These are phyloP conservation scores for Yamadazyma atlantica DNA, from an alignment of 1,139 yeast species.

Conservation along the genomic window DNA sequence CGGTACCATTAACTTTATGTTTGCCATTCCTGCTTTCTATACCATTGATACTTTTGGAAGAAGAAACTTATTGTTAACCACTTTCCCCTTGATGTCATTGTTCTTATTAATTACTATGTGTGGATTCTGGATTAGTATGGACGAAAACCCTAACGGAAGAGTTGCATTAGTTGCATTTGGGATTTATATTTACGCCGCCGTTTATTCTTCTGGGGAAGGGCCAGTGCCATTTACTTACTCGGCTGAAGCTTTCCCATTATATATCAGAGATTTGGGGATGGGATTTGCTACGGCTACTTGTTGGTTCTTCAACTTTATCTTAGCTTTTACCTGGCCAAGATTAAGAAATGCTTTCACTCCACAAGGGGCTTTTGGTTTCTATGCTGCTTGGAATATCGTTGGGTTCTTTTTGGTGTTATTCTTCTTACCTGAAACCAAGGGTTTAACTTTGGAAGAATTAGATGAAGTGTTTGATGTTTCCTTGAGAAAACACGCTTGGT, in stretches of 20 bases:
- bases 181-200: constrained; percentile 69
- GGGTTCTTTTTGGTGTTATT: constrained; percentile 70
- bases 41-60: constrained; percentile 83
- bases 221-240: constrained; percentile 91
- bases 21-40: constrained; percentile 82
- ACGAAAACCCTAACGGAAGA: constrained; percentile 47
- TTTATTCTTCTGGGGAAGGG: constrained; percentile 85
- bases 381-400: constrained; percentile 83
- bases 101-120: constrained; percentile 73
- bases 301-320: constrained; percentile 82
- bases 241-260: constrained; percentile 81
- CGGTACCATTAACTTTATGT: constrained; percentile 76
- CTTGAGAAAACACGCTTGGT: constrained; percentile 50
- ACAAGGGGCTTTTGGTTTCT: constrained; percentile 87
- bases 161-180: constrained; percentile 68
- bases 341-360: constrained; percentile 64
- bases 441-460: constrained; percentile 68
- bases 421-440: constrained; percentile 71
- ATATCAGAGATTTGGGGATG: constrained; percentile 85
- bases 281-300: constrained; percentile 81
- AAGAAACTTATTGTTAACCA: constrained; percentile 62
- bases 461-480: constrained; percentile 70
- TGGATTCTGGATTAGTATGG: constrained; percentile 64
- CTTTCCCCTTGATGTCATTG: constrained; percentile 74
- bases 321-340: constrained; percentile 84